Base-by-base conservation (phyloP, 1,284 basidiomycete genomes). In the Chondrostereum purpureum region DNA sequence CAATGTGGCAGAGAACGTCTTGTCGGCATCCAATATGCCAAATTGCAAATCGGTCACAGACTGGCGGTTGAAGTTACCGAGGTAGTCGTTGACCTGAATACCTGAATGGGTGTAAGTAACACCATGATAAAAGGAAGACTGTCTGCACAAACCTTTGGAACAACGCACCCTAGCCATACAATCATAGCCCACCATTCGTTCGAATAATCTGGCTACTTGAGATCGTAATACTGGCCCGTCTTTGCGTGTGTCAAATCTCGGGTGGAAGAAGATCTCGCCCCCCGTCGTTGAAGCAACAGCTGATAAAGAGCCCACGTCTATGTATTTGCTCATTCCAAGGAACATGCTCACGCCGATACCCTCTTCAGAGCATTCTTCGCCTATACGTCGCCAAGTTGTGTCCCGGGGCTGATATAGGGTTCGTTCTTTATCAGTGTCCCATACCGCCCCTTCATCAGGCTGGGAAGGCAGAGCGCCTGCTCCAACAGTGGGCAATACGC, bases 231-330 rank as follows among this genome's bases (percentile, higher is more conserved):
- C 73, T 16, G 70, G 60, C 6, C 75, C 74, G 60, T 97, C 92
- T 37, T 87, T 76, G 2, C 68, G 66, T 0, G 80, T 75, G 47
- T 87, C 78, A 63, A 94, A 99, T 24, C 89, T 80, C 5, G 96
- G 95, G 59, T 96, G 89, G 70, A 89, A 96, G 67, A 86, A 94
- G 1, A 95, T 60, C 49, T 96, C 92, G 14, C 96, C 96, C n/a
- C 96, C 96, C 1, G 92, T 93, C 13, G 83, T 62, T 0, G 80
- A 80, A 0, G 87, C 64, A 4, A 93, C 72, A 2, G 77, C 66
- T 24, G 82, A 85, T 47, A 99, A 80, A 1, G 88, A 90, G 1
- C 87, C 95, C 1, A 97, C 70, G 63, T 99, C 95, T 53, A 92
- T 85, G 55, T 83, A 87, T 60, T 82, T 80, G 49, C 70, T 79